These are phyloP conservation scores for Sporisorium iseilematis-ciliati DNA, from an alignment of 1,284 basidiomycete species.

Conservation along the genomic window DNA sequence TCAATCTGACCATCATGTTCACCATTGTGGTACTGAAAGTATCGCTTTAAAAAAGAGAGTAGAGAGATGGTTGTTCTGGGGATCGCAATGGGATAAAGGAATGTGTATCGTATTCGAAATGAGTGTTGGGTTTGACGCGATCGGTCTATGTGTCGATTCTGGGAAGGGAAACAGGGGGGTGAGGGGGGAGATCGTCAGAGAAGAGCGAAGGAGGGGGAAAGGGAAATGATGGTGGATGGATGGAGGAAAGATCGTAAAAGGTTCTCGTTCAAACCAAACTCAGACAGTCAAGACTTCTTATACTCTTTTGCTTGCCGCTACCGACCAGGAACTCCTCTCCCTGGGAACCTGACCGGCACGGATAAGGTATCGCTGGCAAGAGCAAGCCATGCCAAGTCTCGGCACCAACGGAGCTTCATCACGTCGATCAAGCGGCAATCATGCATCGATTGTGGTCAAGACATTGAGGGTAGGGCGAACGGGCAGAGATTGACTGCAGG, in stretches of 20 bases:
- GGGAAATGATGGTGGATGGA: slow-evolving; percentile 10
- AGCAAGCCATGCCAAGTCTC: slow-evolving; percentile 4
- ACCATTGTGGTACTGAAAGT: slow-evolving; percentile 20
- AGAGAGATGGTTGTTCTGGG: no score
- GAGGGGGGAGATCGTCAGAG: background rate
- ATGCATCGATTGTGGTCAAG: background rate
- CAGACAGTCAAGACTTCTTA: slow-evolving; percentile 13
- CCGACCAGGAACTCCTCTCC: background rate
- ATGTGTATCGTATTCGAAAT: slow-evolving; percentile 13
- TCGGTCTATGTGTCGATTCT: slow-evolving; percentile 7
- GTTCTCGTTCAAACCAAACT: background rate
- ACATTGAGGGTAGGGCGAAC: background rate
- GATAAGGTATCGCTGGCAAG: slow-evolving; percentile 3
- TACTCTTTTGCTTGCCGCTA: slow-evolving; percentile 13
- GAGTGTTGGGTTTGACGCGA: slow-evolving; percentile 12
- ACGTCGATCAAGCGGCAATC: background rate
- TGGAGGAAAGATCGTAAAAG: slow-evolving; percentile 13
- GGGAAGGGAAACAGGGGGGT: background rate
- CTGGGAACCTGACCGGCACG: background rate
- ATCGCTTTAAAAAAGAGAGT: no score
- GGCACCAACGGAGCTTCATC: slow-evolving; percentile 6
- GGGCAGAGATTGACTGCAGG: slow-evolving; percentile 10
- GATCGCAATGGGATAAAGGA: slow-evolving; percentile 7
- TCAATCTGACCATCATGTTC: slow-evolving; percentile 25
- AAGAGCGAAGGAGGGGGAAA: slow-evolving; percentile 1